phyloP scores from a whole-genome alignment of 352 stramenopile species.

The Phytopythium oedochilum region DNA sequence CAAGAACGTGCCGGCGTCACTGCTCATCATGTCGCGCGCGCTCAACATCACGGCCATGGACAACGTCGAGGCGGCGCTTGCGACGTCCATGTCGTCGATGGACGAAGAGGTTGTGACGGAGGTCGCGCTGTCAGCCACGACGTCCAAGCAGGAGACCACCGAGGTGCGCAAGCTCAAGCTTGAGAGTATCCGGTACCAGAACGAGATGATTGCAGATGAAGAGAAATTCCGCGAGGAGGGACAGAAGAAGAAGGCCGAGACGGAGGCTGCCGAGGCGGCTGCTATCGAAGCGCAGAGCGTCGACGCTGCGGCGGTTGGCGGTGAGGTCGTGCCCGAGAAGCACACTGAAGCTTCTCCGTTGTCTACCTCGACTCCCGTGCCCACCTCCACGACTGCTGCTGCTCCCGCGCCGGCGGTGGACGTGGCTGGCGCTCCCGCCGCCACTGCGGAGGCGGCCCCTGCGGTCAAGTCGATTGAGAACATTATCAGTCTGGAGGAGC shows the following conservation, averaged over 20 bases:
- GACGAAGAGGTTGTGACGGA: slow-evolving; percentile 86
- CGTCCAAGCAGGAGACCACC: slow-evolving; percentile 52
- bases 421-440: slow-evolving; percentile 5
- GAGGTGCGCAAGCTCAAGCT: slow-evolving; percentile 83
- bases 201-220: slow-evolving; percentile 92
- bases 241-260: slow-evolving; percentile 82
- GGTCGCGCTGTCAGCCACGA: slow-evolving; percentile 75
- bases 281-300: slow-evolving; percentile 8
- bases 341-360: slow-evolving; percentile 11
- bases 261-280: slow-evolving; percentile 33
- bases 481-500: slow-evolving; percentile 77
- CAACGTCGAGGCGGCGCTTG: slow-evolving; percentile 81
- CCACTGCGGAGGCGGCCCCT: slow-evolving; percentile 13
- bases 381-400: slow-evolving; percentile 11
- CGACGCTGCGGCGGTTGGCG: slow-evolving; percentile 4
- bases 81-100: slow-evolving; percentile 86
- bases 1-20: slow-evolving; percentile 97
- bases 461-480: slow-evolving; percentile 59
- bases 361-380: slow-evolving; percentile 5
- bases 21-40: slow-evolving; percentile 98
- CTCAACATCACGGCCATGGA: slow-evolving; percentile 93
- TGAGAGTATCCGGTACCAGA: slow-evolving; percentile 94
- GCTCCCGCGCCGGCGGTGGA: slow-evolving; percentile 9
- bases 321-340: slow-evolving; percentile 24
- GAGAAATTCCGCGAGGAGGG: slow-evolving; percentile 88